These are phyloP conservation scores for Leccinum rimulosum DNA, from an alignment of 768 basidiomycete genomes.

Conservation along the genomic window DNA sequence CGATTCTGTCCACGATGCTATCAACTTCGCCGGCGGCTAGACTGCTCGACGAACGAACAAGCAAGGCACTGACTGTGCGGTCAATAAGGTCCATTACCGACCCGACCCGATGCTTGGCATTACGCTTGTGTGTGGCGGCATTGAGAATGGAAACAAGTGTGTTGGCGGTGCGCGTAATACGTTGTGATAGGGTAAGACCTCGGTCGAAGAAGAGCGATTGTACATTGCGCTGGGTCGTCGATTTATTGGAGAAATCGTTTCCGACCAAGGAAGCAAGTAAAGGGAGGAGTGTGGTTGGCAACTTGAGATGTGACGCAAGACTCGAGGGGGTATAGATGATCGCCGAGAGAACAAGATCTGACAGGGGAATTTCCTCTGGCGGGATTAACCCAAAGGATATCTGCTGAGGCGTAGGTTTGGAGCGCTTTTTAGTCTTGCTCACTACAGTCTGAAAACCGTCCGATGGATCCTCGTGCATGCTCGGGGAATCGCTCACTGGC, in stretches of 20 bases:
- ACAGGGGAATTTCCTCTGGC: conserved; percentile 37
- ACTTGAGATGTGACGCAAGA: conserved; percentile 62
- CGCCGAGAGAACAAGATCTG: conserved; percentile 50
- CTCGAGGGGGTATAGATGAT: conserved; percentile 57
- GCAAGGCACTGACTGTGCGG: conserved; percentile 57
- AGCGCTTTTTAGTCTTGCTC: conserved; percentile 50
- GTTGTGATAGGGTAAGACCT: conserved; percentile 52
- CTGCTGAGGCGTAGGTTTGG: conserved; percentile 27
- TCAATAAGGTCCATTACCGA: conserved; percentile 80
- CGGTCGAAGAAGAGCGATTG: conserved; percentile 70
- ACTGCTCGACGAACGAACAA: conserved; percentile 45
- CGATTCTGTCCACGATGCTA: conserved; percentile 62
- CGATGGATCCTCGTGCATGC: conserved; percentile 35
- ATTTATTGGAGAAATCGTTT: conserved; percentile 69
- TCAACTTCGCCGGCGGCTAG: conserved; percentile 65
- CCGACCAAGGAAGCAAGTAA: conserved; percentile 77
- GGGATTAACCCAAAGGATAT: conserved; percentile 46
- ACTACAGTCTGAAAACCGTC: conserved; percentile 60
- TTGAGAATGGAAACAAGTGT: conserved; percentile 56
- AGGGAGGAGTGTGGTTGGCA: conserved; percentile 72
- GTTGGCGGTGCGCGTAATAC: conserved; percentile 62
- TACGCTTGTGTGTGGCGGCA: conserved; percentile 45
- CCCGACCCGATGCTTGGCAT: conserved; percentile 53
- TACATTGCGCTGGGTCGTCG: conserved; percentile 46
- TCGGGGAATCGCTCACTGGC: conserved; percentile 22